Conservation (phyloP, 192 early-diverging fungal species). For the Podila minutissima region DNA sequence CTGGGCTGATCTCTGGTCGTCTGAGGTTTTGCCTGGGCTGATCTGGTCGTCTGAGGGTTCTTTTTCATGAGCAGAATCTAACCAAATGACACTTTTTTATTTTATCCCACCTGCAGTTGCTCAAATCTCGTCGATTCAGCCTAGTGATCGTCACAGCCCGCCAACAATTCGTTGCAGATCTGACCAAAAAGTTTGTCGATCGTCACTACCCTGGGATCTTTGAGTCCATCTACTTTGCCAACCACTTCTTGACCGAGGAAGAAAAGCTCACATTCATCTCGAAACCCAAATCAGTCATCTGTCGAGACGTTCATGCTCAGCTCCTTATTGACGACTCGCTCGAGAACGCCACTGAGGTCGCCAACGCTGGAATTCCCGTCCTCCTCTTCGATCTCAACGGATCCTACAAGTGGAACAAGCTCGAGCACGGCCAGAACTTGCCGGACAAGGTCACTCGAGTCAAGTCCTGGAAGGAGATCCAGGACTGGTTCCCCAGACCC, state of each 20-base stretch:
- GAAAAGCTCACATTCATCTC: slow-evolving; percentile 62
- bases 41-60: background rate
- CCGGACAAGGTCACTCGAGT: slow-evolving; percentile 61
- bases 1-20: background rate
- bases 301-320: slow-evolving; percentile 64
- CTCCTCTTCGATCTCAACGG: slow-evolving; percentile 68
- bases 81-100: background rate
- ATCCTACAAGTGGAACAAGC: slow-evolving; percentile 58
- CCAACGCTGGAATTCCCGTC: slow-evolving; percentile 59
- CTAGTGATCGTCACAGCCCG: slow-evolving; percentile 69
- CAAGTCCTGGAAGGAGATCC: slow-evolving; percentile 62
- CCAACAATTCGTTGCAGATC: slow-evolving; percentile 65
- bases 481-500: slow-evolving; percentile 56
- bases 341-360: slow-evolving; percentile 62
- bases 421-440: slow-evolving; percentile 29
- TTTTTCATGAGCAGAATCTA: background rate
- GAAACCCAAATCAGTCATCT: slow-evolving; percentile 65
- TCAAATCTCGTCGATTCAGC: slow-evolving; percentile 61
- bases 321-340: slow-evolving; percentile 67
- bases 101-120: slow-evolving; percentile 17
- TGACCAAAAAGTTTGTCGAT: slow-evolving; percentile 67
- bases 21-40: too few relatives aligned
- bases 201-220: slow-evolving; percentile 67
- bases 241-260: slow-evolving; percentile 59
- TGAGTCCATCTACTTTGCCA: slow-evolving; percentile 72